These are phyloP conservation scores for Haberlea rhodopensis DNA, from an alignment of 257 asterid genomes.

Conservation along the genomic window DNA sequence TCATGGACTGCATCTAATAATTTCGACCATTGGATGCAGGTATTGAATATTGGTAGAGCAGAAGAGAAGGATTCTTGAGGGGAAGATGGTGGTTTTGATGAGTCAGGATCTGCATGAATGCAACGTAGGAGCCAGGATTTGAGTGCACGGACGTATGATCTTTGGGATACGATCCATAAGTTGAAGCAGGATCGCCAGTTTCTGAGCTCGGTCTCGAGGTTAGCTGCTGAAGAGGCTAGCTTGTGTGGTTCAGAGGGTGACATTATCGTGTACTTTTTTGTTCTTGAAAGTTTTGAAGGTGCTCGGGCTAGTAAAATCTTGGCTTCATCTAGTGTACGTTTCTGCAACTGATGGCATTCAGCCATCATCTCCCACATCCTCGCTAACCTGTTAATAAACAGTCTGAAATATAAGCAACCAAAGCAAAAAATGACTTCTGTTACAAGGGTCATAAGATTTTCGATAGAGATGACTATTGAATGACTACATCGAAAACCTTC, in stretches of 20 bases:
- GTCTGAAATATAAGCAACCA: not conserved
- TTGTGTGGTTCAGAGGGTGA: constrained; percentile 83
- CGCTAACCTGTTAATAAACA: constrained; percentile 56
- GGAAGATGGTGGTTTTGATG: constrained; percentile 58
- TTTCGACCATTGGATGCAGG: constrained; percentile 77
- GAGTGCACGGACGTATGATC: constrained; percentile 68
- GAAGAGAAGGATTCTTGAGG: constrained; percentile 48
- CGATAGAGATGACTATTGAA: not conserved
- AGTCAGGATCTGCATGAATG: constrained; percentile 44
- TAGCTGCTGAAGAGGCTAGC: constrained; percentile 79
- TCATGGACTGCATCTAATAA: constrained; percentile 55
- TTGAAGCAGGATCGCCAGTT: constrained; percentile 80
- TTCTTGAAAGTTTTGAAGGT: constrained; percentile 48
- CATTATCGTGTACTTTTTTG: constrained; percentile 65
- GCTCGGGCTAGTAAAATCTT: constrained; percentile 77
- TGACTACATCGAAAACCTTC: not conserved
- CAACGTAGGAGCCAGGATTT: constrained; percentile 82
- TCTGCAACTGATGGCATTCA: constrained; percentile 83
- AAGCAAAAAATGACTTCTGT: not conserved
- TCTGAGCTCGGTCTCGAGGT: constrained; percentile 81
- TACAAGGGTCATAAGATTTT: not conserved
- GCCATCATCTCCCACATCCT: constrained; percentile 97
- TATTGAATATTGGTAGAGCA: constrained; percentile 59
- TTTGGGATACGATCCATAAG: constrained; percentile 80
- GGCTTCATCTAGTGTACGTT: constrained; percentile 86